These are phyloP conservation scores for Tillandsia fasciculata DNA, from an alignment of 176 grass and related monocot species.

Conservation along the genomic window DNA sequence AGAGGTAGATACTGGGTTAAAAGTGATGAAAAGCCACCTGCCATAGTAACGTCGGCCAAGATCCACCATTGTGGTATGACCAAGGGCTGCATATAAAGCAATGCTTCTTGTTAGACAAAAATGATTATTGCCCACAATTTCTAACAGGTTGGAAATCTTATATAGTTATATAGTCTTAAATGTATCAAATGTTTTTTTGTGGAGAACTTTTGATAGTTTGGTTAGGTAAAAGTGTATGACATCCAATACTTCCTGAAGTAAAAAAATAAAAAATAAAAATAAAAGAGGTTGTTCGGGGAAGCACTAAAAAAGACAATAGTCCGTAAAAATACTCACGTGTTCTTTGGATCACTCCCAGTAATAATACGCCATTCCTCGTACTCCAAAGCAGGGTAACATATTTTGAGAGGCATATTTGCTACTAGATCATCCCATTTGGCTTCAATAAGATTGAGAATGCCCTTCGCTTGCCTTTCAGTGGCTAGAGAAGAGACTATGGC, in stretches of 20 bases:
- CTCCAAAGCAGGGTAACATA: conserved; percentile 93
- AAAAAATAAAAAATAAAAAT: too few relatives aligned
- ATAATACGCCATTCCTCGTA: conserved; percentile 95
- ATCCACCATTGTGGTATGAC: conserved; percentile 93
- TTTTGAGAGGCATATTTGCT: conserved; percentile 89
- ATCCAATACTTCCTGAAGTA: too few relatives aligned
- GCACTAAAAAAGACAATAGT: background rate
- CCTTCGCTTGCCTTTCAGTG: conserved; percentile 71
- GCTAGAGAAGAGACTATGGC: conserved; percentile 75
- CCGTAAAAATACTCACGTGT: conserved; percentile 50
- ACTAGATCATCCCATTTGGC: conserved; percentile 97
- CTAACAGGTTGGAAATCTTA: background rate
- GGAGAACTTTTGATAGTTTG: too few relatives aligned
- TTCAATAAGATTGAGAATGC: conserved; percentile 87
- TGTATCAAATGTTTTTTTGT: too few relatives aligned
- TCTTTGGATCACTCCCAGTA: conserved; percentile 93
- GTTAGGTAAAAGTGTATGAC: too few relatives aligned
- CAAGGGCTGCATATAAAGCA: conserved; percentile 61
- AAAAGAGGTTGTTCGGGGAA: too few relatives aligned
- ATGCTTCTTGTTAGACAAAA: conserved; percentile 9
- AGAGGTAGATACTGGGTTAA: background rate
- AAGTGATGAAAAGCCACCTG: conserved; percentile 40
- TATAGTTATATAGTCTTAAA: too few relatives aligned
- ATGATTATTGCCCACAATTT: conserved; percentile 7
- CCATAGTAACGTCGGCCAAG: conserved; percentile 93